Percentiles rank a stretch among this genome's conserved stretches.
Evolutionary conservation across 805 yeast species (phyloP).

Genomic region (Maudiozyma barnettii): DNA sequence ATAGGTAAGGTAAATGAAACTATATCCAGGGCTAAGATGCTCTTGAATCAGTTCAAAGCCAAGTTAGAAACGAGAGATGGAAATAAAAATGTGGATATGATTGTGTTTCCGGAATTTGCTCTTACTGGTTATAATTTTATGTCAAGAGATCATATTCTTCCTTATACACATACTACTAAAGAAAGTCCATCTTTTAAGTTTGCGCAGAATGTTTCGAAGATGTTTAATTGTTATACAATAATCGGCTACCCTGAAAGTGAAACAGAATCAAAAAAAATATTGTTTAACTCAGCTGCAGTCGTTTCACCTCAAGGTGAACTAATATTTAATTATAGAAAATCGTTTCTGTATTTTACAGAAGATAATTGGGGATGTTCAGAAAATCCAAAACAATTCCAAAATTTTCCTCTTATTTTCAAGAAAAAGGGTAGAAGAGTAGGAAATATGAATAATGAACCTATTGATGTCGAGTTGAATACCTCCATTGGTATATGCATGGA

Average conservation of each 20-base stretch:
- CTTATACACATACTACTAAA: slow-evolving; percentile 40
- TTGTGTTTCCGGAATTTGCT: slow-evolving; percentile 77
- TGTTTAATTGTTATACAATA: slow-evolving; percentile 53
- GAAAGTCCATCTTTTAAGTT: slow-evolving; percentile 44
- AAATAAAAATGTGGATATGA: slow-evolving; percentile 43
- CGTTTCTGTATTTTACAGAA: slow-evolving; percentile 70
- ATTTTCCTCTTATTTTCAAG: slow-evolving; percentile 36
- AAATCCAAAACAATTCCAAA: slow-evolving; percentile 50
- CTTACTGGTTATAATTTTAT: slow-evolving; percentile 74
- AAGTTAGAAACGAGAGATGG: slow-evolving; percentile 1
- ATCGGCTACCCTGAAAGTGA: slow-evolving; percentile 72
- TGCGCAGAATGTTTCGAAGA: slow-evolving; percentile 45
- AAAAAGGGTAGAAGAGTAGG: background rate
- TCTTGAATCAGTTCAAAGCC: slow-evolving; percentile 29
- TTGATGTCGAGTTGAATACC: slow-evolving; percentile 31
- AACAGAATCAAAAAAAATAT: slow-evolving; percentile 12
- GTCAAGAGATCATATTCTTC: slow-evolving; percentile 38
- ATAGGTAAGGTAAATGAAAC: slow-evolving; percentile 53
- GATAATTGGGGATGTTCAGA: slow-evolving; percentile 71
- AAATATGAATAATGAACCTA: background rate
- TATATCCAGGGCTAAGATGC: slow-evolving; percentile 35
- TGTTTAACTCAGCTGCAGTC: slow-evolving; percentile 67
- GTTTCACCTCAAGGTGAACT: slow-evolving; percentile 49
- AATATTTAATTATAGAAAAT: slow-evolving; percentile 62
- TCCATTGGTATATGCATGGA: slow-evolving; percentile 92